phyloP scores from a whole-genome alignment of 2,329 filamentous ascomycete genomes.

The Alternaria brassicicola region DNA sequence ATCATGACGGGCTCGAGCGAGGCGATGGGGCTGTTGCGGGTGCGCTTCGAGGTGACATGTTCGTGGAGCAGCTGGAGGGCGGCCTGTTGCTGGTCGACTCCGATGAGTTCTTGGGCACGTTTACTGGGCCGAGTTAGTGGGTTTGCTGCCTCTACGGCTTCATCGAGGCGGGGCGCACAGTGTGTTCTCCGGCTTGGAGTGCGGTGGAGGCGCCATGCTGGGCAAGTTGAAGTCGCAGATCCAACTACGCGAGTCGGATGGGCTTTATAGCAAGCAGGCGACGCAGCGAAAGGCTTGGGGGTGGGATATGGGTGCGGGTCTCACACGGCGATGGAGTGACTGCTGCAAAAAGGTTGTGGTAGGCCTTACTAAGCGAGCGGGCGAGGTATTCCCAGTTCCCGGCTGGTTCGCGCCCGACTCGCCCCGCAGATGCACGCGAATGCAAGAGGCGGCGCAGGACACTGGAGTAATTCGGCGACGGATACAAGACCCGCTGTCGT shows the following conservation, averaged over 20 bases:
- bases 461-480: neutral
- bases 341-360: constrained; percentile 24
- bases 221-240: constrained; percentile 37
- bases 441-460: neutral
- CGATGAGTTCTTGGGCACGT: constrained; percentile 97
- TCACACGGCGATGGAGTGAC: constrained; percentile 26
- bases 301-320: constrained; percentile 23
- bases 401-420: neutral
- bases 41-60: constrained; percentile 98
- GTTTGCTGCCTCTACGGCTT: neutral
- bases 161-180: constrained; percentile 55
- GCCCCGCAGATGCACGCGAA: neutral
- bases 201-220: constrained; percentile 89
- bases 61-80: constrained; percentile 96
- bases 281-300: constrained; percentile 28
- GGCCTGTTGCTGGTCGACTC: constrained; percentile 89
- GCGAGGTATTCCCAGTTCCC: neutral
- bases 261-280: constrained; percentile 38
- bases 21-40: constrained; percentile 93
- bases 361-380: constrained; percentile 25
- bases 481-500: neutral
- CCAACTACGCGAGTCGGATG: constrained; percentile 37
- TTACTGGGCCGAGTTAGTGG: constrained; percentile 43
- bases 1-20: constrained; percentile 98
- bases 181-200: constrained; percentile 99